Evolutionary conservation across 2,329 filamentous ascomycete genomes (phyloP).

Genomic region (Claviceps purpurea): DNA sequence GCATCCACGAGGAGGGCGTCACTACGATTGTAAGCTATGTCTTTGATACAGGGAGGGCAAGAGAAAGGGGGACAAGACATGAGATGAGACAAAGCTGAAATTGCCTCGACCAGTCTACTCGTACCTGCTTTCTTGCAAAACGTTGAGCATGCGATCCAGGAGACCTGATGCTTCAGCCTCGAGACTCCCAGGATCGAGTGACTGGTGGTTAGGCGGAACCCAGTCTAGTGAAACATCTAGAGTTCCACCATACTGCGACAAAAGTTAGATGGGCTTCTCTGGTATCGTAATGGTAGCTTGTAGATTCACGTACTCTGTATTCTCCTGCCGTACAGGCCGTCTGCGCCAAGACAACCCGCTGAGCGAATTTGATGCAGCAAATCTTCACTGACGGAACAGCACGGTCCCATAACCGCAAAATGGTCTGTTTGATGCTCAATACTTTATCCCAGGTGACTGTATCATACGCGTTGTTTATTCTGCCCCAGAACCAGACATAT

Average conservation of each 20-base stretch:
- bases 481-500: conserved; percentile 25
- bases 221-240: conserved; percentile 75
- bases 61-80: not conserved
- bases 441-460: conserved; percentile 76
- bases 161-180: conserved; percentile 89
- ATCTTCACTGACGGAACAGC: conserved; percentile 65
- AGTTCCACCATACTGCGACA: conserved; percentile 29
- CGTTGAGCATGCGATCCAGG: conserved; percentile 72
- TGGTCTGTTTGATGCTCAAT: conserved; percentile 75
- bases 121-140: conserved; percentile 78
- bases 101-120: conserved; percentile 13
- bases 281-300: too few relatives aligned
- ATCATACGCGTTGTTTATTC: conserved; percentile 78
- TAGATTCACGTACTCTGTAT: conserved; percentile 51
- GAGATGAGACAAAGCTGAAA: not conserved
- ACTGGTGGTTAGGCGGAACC: conserved; percentile 68
- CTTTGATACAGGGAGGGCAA: not conserved
- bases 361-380: conserved; percentile 95
- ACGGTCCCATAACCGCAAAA: conserved; percentile 77
- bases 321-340: conserved; percentile 73
- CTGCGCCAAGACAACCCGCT: conserved; percentile 84
- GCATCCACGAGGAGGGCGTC: conserved; percentile 83
- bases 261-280: not conserved
- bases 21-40: conserved; percentile 30
- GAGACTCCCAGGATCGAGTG: conserved; percentile 66